Conservation (phyloP, 1,139 yeast species). For the Pichia sp. region DNA sequence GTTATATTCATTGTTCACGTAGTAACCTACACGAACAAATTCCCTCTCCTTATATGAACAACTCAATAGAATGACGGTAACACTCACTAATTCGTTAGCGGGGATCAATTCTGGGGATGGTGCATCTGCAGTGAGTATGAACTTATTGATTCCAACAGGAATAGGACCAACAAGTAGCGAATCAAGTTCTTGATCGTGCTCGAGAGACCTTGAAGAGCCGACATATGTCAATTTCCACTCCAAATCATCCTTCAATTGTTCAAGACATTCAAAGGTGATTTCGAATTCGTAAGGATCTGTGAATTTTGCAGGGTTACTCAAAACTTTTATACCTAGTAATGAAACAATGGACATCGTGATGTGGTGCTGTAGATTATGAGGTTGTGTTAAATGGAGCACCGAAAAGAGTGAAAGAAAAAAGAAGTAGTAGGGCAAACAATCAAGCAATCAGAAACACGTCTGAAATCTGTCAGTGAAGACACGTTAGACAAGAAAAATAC, state of each 20-base stretch:
- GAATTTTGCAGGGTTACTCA: conserved; percentile 93
- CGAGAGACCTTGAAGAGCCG: conserved; percentile 87
- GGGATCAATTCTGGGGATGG: conserved; percentile 96
- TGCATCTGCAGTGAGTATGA: conserved; percentile 89
- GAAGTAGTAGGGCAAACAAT: too few species aligned
- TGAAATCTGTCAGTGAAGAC: too few species aligned
- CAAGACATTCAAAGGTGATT: conserved; percentile 94
- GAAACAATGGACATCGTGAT: conserved; percentile 79
- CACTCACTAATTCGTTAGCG: conserved; percentile 89
- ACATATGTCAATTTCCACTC: conserved; percentile 98
- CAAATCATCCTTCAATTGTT: conserved; percentile 83
- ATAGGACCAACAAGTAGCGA: conserved; percentile 96
- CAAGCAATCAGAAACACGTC: too few species aligned
- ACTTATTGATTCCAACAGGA: conserved; percentile 94
- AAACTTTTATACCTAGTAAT: conserved; percentile 80
- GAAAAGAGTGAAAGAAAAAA: too few species aligned
- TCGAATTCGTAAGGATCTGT: conserved; percentile 93
- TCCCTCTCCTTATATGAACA: conserved; percentile 92
- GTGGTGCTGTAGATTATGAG: too few species aligned
- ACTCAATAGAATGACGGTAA: conserved; percentile 84
- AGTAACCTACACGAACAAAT: conserved; percentile 94
- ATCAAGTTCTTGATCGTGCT: conserved; percentile 95
- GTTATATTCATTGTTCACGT: conserved; percentile 95
- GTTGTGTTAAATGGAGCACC: too few species aligned
- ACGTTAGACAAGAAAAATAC: too few species aligned